phyloP scores from a whole-genome alignment of 495 filamentous ascomycete species.

The Penicilliopsis zonata region DNA sequence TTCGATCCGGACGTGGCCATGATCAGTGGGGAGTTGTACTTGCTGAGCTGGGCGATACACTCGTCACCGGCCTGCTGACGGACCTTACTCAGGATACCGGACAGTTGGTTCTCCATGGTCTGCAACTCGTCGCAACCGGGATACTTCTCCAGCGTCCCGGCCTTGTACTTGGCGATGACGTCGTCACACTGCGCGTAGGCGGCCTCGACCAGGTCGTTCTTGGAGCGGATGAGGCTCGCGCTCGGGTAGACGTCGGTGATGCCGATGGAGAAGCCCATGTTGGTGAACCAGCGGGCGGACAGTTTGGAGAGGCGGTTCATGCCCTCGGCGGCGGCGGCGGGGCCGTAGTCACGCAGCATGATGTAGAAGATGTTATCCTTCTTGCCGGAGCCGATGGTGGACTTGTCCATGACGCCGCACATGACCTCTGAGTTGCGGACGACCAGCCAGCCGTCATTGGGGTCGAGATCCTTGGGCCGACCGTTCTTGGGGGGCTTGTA shows the following conservation, averaged over 20 bases:
- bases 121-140: slow-evolving; percentile 82
- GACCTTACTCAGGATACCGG: slow-evolving; percentile 82
- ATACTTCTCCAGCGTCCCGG: slow-evolving; percentile 66
- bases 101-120: slow-evolving; percentile 83
- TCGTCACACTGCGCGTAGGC: slow-evolving; percentile 74
- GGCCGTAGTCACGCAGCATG: slow-evolving; percentile 86
- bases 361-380: slow-evolving; percentile 97
- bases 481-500: slow-evolving; percentile 45
- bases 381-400: slow-evolving; percentile 88
- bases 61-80: slow-evolving; percentile 82
- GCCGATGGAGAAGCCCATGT: slow-evolving; percentile 92
- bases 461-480: slow-evolving; percentile 56
- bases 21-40: slow-evolving; percentile 84
- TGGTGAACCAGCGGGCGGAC: slow-evolving; percentile 76
- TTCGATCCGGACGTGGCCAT: slow-evolving; percentile 98
- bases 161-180: slow-evolving; percentile 72
- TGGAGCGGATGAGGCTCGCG: slow-evolving; percentile 49
- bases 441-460: slow-evolving; percentile 77
- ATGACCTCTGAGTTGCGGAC: slow-evolving; percentile 95
- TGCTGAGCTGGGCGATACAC: slow-evolving; percentile 81
- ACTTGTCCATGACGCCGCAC: slow-evolving; percentile 97
- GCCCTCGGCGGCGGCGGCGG: slow-evolving; percentile 72
- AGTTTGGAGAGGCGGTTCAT: slow-evolving; percentile 93
- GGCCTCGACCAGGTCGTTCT: slow-evolving; percentile 59
- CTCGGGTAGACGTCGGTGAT: slow-evolving; percentile 88